Evolutionary conservation across 768 basidiomycete genomes (phyloP).

Genomic region (Inosperma sp.): DNA sequence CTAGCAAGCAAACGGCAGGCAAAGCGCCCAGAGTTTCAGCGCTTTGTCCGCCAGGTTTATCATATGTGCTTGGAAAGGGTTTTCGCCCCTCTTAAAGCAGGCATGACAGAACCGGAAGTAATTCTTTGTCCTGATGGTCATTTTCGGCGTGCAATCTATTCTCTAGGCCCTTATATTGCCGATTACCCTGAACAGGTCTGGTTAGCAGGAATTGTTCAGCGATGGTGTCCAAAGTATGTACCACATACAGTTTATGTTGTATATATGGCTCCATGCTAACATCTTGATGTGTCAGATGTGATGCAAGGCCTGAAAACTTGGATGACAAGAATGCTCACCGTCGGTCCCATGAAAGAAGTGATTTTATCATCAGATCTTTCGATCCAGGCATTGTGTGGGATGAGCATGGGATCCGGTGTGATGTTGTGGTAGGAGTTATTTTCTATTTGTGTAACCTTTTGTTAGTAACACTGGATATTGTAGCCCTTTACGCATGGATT

Average conservation of each 20-base stretch:
- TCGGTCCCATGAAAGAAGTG: constrained; percentile 21
- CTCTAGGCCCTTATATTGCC: constrained; percentile 30
- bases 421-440: constrained; percentile 27
- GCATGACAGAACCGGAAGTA: constrained; percentile 18
- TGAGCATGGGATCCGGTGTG: constrained; percentile 29
- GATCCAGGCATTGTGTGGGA: constrained; percentile 30
- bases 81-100: constrained; percentile 8
- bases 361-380: constrained; percentile 23
- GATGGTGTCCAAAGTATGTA: constrained; percentile 18
- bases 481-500: constrained; percentile 32
- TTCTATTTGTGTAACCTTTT: not conserved
- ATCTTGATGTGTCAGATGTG: constrained; percentile 17
- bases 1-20: constrained; percentile 16
- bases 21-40: constrained; percentile 15
- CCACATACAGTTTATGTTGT: not conserved
- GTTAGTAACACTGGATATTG: not conserved
- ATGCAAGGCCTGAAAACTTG: constrained; percentile 18
- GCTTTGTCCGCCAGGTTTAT: constrained; percentile 21
- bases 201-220: constrained; percentile 22
- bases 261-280: not conserved
- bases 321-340: constrained; percentile 15
- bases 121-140: constrained; percentile 31
- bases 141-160: constrained; percentile 24
- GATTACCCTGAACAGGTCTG: constrained; percentile 36
- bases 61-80: constrained; percentile 15